Percentiles rank a stretch among this genome's conserved stretches.
These are phyloP conservation scores for Protostelium mycophagum DNA, from an alignment of 78 protist genomes.

Conservation along the genomic window DNA sequence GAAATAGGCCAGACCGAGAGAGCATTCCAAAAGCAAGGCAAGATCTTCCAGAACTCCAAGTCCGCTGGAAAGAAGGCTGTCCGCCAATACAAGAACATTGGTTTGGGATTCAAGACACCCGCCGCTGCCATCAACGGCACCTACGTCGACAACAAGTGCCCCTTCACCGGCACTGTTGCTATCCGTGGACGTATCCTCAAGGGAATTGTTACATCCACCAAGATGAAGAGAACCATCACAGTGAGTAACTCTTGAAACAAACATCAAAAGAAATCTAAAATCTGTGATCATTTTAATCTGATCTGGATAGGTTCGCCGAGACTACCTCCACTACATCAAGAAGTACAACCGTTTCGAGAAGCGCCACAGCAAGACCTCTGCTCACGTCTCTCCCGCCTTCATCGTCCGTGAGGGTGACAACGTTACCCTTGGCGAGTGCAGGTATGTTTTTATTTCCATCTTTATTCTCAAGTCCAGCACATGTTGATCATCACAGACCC, in stretches of 20 bases:
- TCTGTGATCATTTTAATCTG: no score
- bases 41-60: slow-evolving; percentile 45
- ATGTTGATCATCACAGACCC: slow-evolving; percentile 94
- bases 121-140: slow-evolving; percentile 75
- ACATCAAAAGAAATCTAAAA: no score
- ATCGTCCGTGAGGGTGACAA: slow-evolving; percentile 86
- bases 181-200: slow-evolving; percentile 98
- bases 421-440: slow-evolving; percentile 94
- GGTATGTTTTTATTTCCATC: slow-evolving; percentile 93
- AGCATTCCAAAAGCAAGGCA: slow-evolving; percentile 95
- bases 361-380: slow-evolving; percentile 98
- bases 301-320: slow-evolving; percentile 91
- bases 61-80: slow-evolving; percentile 14
- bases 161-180: slow-evolving; percentile 95
- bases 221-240: slow-evolving; percentile 72
- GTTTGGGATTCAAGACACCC: slow-evolving; percentile 99
- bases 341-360: slow-evolving; percentile 99
- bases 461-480: slow-evolving; percentile 64
- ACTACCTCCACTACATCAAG: slow-evolving; percentile 97
- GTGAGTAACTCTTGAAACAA: slow-evolving; percentile 17
- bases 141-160: slow-evolving; percentile 99
- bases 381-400: slow-evolving; percentile 98
- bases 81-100: slow-evolving; percentile 88
- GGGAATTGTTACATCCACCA: slow-evolving; percentile 84
- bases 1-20: slow-evolving; percentile 87